Base-by-base conservation (phyloP, 345 rosid genomes). In the Corchorus olitorius region DNA sequence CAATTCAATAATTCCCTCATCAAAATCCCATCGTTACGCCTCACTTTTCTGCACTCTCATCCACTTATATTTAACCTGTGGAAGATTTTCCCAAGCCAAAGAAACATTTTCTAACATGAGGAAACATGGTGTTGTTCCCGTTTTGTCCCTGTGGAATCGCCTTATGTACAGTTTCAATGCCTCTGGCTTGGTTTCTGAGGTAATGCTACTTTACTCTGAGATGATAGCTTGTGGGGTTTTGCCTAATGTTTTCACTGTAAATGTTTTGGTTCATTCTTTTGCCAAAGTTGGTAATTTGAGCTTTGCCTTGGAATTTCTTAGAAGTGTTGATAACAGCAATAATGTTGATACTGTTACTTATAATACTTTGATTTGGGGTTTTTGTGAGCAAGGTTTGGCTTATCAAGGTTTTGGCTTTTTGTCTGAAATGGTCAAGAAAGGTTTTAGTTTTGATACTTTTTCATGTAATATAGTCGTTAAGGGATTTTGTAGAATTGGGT, bases 341-440 rank as follows among this genome's bases (percentile, higher is more conserved):
- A 82, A 77, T 37, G 84, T 89, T 4, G 98, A 91, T 83, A 80
- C 81, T 35, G 97, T 89, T 64, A 88, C 90, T 33, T 93, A 88
- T 68, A 96, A 96, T 80, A 92, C 94, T 22, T 87, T 91, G 67
- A 87, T 86, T 76, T 87, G 93, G 93, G 98, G 94, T 8, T 90
- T 93, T 60, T 96, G 98, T 81, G 76, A 84, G 61, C 89, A 77
- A 77, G 91, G 93, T 67, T 82, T 91, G 58, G 90, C 76, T 75
- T 54, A 75, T 19, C 90, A 84, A 76, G 94, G 86, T 11, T 90
- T 88, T 75, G 91, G 87, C 22, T 76, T 93, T 61, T 76, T 92
- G 78, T 88, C 98, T 35, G 84, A 83, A 45, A 93, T 96, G 99
- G 86, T 91, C 41, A 96, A 87, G 90, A 91, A 79, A 60, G 80